These are phyloP conservation scores for Vachellia pachyceras DNA, from an alignment of 306 rosid genomes.

Conservation along the genomic window DNA sequence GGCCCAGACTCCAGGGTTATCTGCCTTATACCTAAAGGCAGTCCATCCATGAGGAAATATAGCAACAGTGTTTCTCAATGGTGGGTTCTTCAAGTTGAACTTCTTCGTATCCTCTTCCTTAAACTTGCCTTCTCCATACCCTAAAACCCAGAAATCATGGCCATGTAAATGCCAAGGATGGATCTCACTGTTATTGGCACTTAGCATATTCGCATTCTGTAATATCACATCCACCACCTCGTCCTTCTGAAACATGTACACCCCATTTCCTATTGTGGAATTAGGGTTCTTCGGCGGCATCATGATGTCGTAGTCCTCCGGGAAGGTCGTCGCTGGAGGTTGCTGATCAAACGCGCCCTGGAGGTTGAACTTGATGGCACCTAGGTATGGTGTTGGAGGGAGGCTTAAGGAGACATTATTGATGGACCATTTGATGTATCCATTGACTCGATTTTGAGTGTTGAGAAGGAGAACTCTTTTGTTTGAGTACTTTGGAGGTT, in stretches of 20 bases:
- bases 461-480: conserved; percentile 71
- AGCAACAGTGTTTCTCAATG: conserved; percentile 66
- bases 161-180: conserved; percentile 98
- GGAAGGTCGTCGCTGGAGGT: conserved; percentile 55
- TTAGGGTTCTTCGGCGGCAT: conserved; percentile 49
- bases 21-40: conserved; percentile 72
- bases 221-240: conserved; percentile 65
- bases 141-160: conserved; percentile 89
- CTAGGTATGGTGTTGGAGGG: conserved; percentile 76
- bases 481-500: conserved; percentile 55
- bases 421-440: conserved; percentile 74
- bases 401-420: conserved; percentile 68
- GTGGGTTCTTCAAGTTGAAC: conserved; percentile 72
- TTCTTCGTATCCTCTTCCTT: conserved; percentile 35
- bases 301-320: conserved; percentile 48
- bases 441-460: conserved; percentile 69
- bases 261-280: conserved; percentile 54
- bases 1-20: conserved; percentile 92
- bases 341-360: conserved; percentile 39
- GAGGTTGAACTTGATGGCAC: conserved; percentile 40
- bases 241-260: conserved; percentile 46
- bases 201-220: conserved; percentile 68
- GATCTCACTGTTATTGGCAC: conserved; percentile 55
- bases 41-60: conserved; percentile 88
- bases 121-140: conserved; percentile 83